A percentile compares a stretch with the other conserved stretches of the same genome.
Evolutionary conservation across 768 basidiomycete genomes (phyloP).

Genomic region (Podaxis pistillaris): DNA sequence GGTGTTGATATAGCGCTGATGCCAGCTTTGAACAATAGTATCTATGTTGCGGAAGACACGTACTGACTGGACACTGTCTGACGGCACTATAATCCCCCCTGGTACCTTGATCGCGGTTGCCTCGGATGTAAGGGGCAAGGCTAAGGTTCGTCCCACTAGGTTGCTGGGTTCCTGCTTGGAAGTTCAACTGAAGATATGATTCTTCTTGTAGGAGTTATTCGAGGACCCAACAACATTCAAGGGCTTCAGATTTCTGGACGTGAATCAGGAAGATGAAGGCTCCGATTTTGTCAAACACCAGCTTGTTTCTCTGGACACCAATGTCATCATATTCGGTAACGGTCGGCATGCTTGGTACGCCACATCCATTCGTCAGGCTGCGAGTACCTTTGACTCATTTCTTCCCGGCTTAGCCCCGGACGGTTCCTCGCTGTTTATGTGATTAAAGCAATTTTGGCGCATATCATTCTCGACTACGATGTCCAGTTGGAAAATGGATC

Average conservation of each 20-base stretch:
- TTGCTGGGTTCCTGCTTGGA: not conserved
- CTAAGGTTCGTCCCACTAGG: constrained; percentile 16
- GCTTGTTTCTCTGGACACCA: constrained; percentile 24
- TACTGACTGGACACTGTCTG: constrained; percentile 40
- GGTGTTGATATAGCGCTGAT: constrained; percentile 26
- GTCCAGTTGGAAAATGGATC: constrained; percentile 22
- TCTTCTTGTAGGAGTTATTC: constrained; percentile 16
- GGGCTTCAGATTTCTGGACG: constrained; percentile 35
- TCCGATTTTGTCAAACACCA: constrained; percentile 23
- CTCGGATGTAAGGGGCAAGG: constrained; percentile 26
- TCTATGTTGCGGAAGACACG: constrained; percentile 26
- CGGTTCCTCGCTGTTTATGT: constrained; percentile 39
- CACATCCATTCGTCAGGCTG: not conserved
- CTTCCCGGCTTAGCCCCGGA: constrained; percentile 27
- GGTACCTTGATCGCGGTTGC: constrained; percentile 28
- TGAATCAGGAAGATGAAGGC: constrained; percentile 21
- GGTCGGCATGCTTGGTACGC: constrained; percentile 28
- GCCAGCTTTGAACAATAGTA: not conserved
- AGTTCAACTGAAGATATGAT: not conserved
- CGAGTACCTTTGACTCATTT: no score
- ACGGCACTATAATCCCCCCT: constrained; percentile 30
- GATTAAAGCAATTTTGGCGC: constrained; percentile 35
- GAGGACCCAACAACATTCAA: constrained; percentile 32
- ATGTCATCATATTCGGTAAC: constrained; percentile 30
- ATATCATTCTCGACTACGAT: constrained; percentile 39